Conservation (phyloP, 352 stramenopile genomes). For the Pythium brassicae region DNA sequence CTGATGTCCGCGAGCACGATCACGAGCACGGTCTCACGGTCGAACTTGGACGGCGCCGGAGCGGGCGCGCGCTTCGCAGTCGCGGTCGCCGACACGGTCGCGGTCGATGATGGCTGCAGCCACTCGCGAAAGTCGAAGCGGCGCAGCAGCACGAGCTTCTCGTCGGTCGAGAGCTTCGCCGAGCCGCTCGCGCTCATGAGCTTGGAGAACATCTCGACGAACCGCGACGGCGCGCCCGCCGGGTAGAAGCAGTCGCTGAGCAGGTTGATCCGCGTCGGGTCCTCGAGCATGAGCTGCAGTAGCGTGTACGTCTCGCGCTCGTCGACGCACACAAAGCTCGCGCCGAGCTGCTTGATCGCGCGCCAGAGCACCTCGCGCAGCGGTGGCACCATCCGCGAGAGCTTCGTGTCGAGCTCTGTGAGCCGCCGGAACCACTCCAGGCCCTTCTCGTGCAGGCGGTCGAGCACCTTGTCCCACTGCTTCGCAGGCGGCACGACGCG, state of each 20-base stretch:
- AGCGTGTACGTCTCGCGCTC: slow-evolving; percentile 78
- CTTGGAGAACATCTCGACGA: slow-evolving; percentile 87
- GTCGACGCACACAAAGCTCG: slow-evolving; percentile 78
- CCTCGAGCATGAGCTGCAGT: slow-evolving; percentile 82
- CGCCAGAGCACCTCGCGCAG: slow-evolving; percentile 80
- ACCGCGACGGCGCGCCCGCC: slow-evolving; percentile 57
- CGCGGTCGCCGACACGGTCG: neutral
- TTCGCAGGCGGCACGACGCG: slow-evolving; percentile 5
- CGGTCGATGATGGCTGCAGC: slow-evolving; percentile 29
- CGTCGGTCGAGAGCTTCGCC: slow-evolving; percentile 59
- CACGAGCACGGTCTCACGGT: slow-evolving; percentile 74
- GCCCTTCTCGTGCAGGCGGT: slow-evolving; percentile 65
- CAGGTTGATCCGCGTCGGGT: slow-evolving; percentile 72
- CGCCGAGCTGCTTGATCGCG: slow-evolving; percentile 77
- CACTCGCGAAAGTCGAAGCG: slow-evolving; percentile 78
- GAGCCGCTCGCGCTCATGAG: slow-evolving; percentile 74
- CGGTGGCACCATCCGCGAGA: slow-evolving; percentile 75
- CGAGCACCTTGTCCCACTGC: slow-evolving; percentile 30
- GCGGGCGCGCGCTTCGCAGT: slow-evolving; percentile 22
- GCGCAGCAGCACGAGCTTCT: slow-evolving; percentile 65
- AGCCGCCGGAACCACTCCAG: slow-evolving; percentile 82
- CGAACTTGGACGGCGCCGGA: slow-evolving; percentile 60
- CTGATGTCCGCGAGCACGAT: slow-evolving; percentile 76
- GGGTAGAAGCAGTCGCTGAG: slow-evolving; percentile 83
- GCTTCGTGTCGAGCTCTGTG: slow-evolving; percentile 75